A percentile compares a stretch with the other conserved stretches of the same genome.
phyloP scores from a whole-genome alignment of 352 stramenopile species.

The Blastocystis sp. region DNA sequence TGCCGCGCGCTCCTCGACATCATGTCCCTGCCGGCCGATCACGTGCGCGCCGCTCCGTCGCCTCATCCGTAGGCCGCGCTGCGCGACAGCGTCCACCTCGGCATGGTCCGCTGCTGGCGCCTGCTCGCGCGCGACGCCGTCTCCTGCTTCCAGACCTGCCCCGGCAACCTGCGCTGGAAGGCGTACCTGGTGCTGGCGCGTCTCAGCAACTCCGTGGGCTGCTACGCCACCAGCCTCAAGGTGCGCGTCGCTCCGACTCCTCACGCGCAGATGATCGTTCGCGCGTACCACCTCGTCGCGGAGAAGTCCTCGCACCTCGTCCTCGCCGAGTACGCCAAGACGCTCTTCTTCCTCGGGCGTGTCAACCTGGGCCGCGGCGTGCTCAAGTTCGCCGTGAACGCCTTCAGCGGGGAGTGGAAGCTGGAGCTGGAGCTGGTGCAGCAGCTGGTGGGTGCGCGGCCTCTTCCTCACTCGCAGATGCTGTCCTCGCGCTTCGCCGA shows the following conservation, averaged over 20 bases:
- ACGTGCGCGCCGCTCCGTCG: not conserved
- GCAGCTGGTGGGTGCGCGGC: not conserved
- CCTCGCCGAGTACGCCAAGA: not conserved
- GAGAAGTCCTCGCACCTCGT: not conserved
- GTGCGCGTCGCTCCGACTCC: not conserved
- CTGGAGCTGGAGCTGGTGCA: conserved; percentile 11
- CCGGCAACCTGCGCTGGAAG: conserved; percentile 23
- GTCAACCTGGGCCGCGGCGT: not conserved
- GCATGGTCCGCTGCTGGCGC: not conserved
- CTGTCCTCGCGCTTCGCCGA: not conserved
- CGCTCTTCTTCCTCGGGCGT: not conserved
- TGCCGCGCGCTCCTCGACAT: not conserved
- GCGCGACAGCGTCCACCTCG: not conserved
- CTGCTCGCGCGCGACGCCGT: not conserved
- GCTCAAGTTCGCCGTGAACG: not conserved
- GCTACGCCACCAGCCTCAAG: not conserved
- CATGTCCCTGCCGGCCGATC: not conserved
- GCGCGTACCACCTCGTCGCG: not conserved
- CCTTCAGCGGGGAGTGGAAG: not conserved
- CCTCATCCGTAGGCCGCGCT: not conserved
- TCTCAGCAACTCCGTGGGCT: not conserved
- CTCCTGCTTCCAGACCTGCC: not conserved
- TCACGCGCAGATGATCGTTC: not conserved
- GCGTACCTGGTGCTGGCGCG: not conserved
- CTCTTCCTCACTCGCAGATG: not conserved